Conservation (phyloP, 257 asterid species). For the Solanum medicagineum region DNA sequence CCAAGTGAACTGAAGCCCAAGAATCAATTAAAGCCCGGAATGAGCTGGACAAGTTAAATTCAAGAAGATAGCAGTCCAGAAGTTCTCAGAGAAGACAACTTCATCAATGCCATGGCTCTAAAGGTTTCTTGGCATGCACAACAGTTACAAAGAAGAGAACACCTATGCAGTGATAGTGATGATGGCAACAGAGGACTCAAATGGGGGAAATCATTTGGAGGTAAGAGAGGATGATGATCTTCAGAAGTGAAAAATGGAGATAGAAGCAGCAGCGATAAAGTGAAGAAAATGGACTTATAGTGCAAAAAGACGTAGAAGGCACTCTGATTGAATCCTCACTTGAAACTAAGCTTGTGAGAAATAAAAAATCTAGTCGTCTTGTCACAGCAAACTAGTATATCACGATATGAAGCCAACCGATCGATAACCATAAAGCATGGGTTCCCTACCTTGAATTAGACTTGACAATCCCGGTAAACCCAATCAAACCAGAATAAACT, state of each 20-base stretch:
- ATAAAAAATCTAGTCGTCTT: no score
- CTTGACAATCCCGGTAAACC: no score
- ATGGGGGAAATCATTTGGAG: background rate
- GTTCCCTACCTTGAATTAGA: no score
- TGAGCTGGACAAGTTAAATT: background rate
- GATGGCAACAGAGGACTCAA: background rate
- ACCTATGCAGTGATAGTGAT: background rate
- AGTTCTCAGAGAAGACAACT: background rate
- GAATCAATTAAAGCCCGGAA: background rate
- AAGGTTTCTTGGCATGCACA: background rate
- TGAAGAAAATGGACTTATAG: background rate
- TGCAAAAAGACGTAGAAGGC: no score
- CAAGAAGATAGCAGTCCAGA: background rate
- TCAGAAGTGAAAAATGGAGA: background rate
- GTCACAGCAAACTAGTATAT: no score
- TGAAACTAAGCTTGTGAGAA: no score
- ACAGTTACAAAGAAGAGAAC: background rate
- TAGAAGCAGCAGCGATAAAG: background rate
- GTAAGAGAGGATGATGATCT: background rate
- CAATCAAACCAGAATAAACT: no score
- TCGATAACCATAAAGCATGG: no score
- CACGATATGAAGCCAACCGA: no score
- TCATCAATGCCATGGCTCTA: background rate
- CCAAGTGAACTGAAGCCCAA: background rate
- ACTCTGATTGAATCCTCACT: no score